These are phyloP conservation scores for Trichosporon sp. DNA, from an alignment of 1,284 basidiomycete genomes.

Conservation along the genomic window DNA sequence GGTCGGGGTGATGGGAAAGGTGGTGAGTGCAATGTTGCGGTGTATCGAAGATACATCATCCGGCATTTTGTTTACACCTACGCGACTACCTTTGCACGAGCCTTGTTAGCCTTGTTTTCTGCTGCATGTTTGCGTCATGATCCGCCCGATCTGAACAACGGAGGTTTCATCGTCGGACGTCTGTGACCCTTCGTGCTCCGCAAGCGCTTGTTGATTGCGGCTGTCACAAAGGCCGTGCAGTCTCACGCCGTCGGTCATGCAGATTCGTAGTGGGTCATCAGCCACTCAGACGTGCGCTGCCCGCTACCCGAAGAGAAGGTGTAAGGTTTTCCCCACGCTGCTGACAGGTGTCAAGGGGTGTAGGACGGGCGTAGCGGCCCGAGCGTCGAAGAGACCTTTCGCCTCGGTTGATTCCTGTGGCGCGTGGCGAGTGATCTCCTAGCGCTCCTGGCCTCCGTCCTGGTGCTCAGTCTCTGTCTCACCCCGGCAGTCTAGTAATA, in stretches of 20 bases:
- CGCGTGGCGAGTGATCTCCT: too few relatives aligned
- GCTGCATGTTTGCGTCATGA: neutral
- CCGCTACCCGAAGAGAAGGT: neutral
- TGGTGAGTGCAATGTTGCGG: neutral
- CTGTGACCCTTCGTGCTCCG: too few relatives aligned
- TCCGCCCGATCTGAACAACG: neutral
- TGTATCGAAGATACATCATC: neutral
- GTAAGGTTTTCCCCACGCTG: neutral
- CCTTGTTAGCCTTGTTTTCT: neutral
- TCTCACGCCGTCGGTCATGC: too few relatives aligned
- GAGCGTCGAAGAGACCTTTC: neutral
- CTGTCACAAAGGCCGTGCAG: neutral
- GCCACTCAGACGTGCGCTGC: neutral
- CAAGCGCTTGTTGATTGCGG: neutral
- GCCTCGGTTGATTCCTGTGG: neutral
- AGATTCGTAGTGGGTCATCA: neutral
- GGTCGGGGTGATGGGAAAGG: neutral
- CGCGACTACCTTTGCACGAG: neutral
- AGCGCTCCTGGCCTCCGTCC: too few relatives aligned
- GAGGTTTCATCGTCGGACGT: neutral
- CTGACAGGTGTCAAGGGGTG: too few relatives aligned
- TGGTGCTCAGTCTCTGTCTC: too few relatives aligned
- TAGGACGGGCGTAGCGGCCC: too few relatives aligned
- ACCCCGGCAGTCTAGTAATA: neutral
- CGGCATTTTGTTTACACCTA: neutral